Evolutionary conservation across 164 flowering plant genomes (phyloP), one percentile per base, ranked within the genome.

Genomic region (Vitis rupestris): DNA sequence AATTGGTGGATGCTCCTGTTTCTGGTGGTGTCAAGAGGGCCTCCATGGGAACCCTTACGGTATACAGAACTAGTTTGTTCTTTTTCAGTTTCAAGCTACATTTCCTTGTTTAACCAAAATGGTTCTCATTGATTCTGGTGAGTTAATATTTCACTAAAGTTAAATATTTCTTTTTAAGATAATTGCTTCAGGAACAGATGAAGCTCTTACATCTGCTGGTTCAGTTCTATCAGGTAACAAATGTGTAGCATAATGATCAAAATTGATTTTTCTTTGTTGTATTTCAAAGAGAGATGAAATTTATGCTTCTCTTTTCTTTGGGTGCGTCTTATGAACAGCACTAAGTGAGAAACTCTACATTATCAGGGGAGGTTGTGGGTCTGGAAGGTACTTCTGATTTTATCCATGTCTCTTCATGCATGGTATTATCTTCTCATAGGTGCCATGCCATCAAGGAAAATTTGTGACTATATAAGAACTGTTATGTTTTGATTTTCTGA

Each of bases 1-100:
- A 92, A 75, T 76, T 96, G 82, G 93, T 96, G 69, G 99, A 96
- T 90, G 97, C 98, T 70, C 99, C 99, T 72, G 99, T 96, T 59
- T 96, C 99, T 77, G 99, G 99, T 70, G 99, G 99, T 71, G 98
- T 96, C 70, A 79, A 81, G 77, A 86, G 82, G 72, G 99, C 99
- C 23, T 68, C 97, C 14, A 69, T 65, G 61, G 99, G 99, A 74
- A 81, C 87, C 67, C 96, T 96, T 72, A 96, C 99, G 80, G 99
- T 93, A 71, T 60, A 90, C 7, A 71, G 57, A 31, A 74, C 10
- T 4, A 48, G 27, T 9, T 61, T 27, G 1, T 9, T 17, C n/a
- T 64, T n/a, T 54, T 31, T 23, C 2, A 9, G 23, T 12, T 53
- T 67, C 16, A 14, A 14, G 44, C 23, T 48, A 13, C 19, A 48